phyloP scores from a whole-genome alignment of 768 basidiomycete genomes.

The Pleurotus eryngii region DNA sequence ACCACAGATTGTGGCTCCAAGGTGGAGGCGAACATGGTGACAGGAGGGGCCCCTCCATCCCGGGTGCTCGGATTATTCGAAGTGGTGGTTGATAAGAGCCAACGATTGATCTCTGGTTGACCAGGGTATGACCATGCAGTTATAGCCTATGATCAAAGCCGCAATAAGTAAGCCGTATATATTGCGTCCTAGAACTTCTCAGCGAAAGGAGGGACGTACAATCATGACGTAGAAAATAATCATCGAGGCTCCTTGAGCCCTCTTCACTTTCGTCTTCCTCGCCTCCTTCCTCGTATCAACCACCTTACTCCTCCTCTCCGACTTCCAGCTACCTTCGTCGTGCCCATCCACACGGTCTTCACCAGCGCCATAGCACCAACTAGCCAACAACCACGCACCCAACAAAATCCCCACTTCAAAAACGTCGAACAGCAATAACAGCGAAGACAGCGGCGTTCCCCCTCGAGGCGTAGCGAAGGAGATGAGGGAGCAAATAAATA shows the following conservation, averaged over 20 bases:
- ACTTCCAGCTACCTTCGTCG: no score
- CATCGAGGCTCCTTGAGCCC: constrained; percentile 69
- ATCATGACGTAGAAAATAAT: constrained; percentile 68
- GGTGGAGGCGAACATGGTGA: no score
- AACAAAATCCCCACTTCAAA: constrained; percentile 66
- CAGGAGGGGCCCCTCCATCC: constrained; percentile 27
- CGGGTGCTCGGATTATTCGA: constrained; percentile 8
- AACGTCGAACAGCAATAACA: constrained; percentile 73
- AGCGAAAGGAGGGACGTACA: constrained; percentile 25
- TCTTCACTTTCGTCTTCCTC: constrained; percentile 78
- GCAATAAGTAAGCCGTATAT: background rate
- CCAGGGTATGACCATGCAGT: constrained; percentile 68
- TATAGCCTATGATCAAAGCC: constrained; percentile 38
- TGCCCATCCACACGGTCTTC: no score
- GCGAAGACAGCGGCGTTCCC: constrained; percentile 53
- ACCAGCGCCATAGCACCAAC: constrained; percentile 34
- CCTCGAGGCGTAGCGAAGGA: constrained; percentile 51
- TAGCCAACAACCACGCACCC: constrained; percentile 71
- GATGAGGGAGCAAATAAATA: constrained; percentile 67
- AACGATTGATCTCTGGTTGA: constrained; percentile 38
- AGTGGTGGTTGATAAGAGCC: no score
- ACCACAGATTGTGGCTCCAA: no score
- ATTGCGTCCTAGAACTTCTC: background rate
- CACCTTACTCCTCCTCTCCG: no score
- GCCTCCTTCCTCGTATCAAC: constrained; percentile 77